Evolutionary conservation across 257 asterid species (phyloP), one percentile per base, ranked within the genome.

Genomic region (Coffea canephora): DNA sequence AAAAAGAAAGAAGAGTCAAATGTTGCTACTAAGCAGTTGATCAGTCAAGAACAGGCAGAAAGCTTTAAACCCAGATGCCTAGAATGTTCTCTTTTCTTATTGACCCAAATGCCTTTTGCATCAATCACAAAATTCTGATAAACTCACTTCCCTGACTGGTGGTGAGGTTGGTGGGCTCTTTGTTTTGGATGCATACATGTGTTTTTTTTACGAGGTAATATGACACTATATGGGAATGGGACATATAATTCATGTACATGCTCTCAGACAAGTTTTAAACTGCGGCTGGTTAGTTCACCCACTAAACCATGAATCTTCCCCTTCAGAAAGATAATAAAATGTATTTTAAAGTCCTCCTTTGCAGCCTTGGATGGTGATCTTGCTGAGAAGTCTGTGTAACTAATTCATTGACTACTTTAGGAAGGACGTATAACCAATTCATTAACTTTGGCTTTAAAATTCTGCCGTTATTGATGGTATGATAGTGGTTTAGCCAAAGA

Each of bases 251-350:
- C 0, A 31, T 31, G 34, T 31, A 31, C 34, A 31, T 31, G 34
- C 34, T 31, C 34, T 67, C 10, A 14, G 36, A 13, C 43, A 3
- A 67, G 39, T 16, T 5, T 19, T 41, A 39, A 15, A 4, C 18
- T 43, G 68, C 46, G 49, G 68, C 71, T 57, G 86, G 86, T 84
- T 91, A 84, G 93, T 91, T 91, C 90, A 91, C 89, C 96, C 81
- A 91, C 93, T 88, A 87, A 85, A 87, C 90, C 25, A 82, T 82
- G 75, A 67, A 74, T 50, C 7, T 36, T 66, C 36, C 14, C 7
- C 12, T 31, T 36, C 4, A 31, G 34, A 75, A 73, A 70, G 72
- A 68, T 55, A 31, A 49, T 69, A 5, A 31, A 31, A 31, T 31
- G 34, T 31, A 0, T 31, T 67, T 67, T 82, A 59, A 71, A 43